Evolutionary conservation across 495 filamentous ascomycete genomes (phyloP).

Genomic region (Aspergillus avenaceus): DNA sequence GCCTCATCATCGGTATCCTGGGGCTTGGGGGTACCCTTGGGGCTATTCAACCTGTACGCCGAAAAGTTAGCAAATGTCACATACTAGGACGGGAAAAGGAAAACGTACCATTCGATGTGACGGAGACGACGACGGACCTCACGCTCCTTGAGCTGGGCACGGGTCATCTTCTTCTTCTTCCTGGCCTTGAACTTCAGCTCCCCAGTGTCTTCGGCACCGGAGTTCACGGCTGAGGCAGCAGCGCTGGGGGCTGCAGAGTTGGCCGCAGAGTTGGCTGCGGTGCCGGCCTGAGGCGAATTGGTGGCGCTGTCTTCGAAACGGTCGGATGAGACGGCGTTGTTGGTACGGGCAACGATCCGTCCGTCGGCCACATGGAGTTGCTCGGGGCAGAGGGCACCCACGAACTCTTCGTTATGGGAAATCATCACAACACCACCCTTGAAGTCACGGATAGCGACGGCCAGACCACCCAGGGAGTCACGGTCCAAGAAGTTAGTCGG

Average conservation of each 20-base stretch:
- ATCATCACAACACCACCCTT: conserved; percentile 98
- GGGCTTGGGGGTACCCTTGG: conserved; percentile 75
- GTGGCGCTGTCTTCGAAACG: conserved; percentile 82
- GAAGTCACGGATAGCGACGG: conserved; percentile 95
- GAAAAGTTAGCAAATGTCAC: conserved; percentile 21
- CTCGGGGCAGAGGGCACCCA: conserved; percentile 88
- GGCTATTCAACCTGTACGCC: conserved; percentile 36
- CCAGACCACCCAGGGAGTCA: conserved; percentile 91
- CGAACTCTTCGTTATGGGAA: conserved; percentile 98
- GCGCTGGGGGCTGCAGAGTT: conserved; percentile 54
- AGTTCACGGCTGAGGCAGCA: conserved; percentile 72
- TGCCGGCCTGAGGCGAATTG: conserved; percentile 53
- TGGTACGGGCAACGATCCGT: conserved; percentile 76
- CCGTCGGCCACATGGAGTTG: conserved; percentile 93
- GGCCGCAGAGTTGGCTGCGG: conserved; percentile 49
- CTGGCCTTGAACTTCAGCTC: conserved; percentile 90
- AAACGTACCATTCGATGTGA: conserved; percentile 83
- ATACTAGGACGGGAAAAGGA: background rate
- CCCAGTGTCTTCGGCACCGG: conserved; percentile 72
- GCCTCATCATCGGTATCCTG: conserved; percentile 76
- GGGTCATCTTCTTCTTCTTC: conserved; percentile 99
- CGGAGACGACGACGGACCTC: conserved; percentile 84
- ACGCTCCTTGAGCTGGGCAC: conserved; percentile 89
- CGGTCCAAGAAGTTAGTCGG: conserved; percentile 99
- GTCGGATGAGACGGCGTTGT: conserved; percentile 64